These are phyloP conservation scores for Picea sitchensis DNA, from an alignment of 75 land plant species.

Conservation along the genomic window DNA sequence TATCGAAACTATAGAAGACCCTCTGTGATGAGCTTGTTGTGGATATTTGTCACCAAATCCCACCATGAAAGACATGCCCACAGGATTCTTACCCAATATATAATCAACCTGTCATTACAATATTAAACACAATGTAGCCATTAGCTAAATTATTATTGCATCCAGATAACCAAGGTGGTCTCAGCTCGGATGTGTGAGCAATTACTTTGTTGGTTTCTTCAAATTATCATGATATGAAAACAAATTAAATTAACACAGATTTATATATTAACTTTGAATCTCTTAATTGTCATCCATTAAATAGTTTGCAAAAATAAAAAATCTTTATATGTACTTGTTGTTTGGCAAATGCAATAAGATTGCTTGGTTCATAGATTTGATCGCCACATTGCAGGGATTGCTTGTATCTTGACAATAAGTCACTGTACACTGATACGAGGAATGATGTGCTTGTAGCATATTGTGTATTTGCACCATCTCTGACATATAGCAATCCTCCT, in stretches of 20 bases:
- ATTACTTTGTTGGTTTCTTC: no score
- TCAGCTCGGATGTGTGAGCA: no score
- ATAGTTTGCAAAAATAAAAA: no score
- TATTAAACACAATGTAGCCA: neutral
- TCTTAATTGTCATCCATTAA: no score
- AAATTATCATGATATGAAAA: no score
- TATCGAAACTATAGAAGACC: constrained; percentile 56
- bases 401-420: constrained; percentile 32
- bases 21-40: constrained; percentile 68
- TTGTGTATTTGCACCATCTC: constrained; percentile 92
- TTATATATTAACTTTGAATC: no score
- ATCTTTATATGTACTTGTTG: constrained; percentile 27
- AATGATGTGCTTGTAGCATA: constrained; percentile 68
- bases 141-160: no score
- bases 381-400: constrained; percentile 35
- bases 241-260: no score
- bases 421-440: constrained; percentile 48
- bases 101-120: constrained; percentile 56
- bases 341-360: constrained; percentile 39
- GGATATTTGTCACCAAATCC: constrained; percentile 72
- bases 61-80: constrained; percentile 61
- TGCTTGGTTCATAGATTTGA: constrained; percentile 15
- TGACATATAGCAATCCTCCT: constrained; percentile 78
- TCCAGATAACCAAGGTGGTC: no score
- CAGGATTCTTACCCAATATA: constrained; percentile 58